phyloP scores from a whole-genome alignment of 306 rosid genomes.

The Cajanus cajan region DNA sequence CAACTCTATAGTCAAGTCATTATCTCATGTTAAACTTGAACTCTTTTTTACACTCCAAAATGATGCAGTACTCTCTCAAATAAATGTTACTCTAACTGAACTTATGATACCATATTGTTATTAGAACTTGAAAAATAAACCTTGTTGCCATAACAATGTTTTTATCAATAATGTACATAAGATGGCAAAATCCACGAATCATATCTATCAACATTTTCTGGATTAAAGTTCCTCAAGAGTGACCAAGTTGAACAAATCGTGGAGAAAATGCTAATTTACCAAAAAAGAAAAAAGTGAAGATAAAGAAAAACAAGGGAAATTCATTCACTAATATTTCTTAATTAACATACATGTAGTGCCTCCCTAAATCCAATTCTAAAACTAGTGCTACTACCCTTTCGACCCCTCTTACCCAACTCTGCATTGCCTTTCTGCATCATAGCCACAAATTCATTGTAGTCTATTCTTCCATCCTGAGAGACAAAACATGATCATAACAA shows the following conservation, averaged over 20 bases:
- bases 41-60: neutral
- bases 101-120: neutral
- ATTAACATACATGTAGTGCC: conserved; percentile 61
- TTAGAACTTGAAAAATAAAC: neutral
- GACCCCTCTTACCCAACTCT: conserved; percentile 54
- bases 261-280: conserved; percentile 28
- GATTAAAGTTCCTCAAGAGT: neutral
- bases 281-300: neutral
- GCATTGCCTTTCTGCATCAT: conserved; percentile 85
- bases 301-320: neutral
- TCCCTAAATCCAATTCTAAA: conserved; percentile 75
- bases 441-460: conserved; percentile 86
- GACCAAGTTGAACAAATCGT: conserved; percentile 6
- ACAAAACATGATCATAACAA: conserved; percentile 4
- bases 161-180: conserved; percentile 16
- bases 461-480: conserved; percentile 90
- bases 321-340: conserved; percentile 31
- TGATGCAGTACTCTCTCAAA: neutral
- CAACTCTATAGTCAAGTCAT: conserved; percentile 18
- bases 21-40: conserved; percentile 20
- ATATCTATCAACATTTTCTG: neutral
- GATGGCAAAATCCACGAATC: conserved; percentile 22
- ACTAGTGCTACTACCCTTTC: conserved; percentile 47
- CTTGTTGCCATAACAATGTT: neutral
- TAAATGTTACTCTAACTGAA: neutral